Evolutionary conservation across 2,329 filamentous ascomycete genomes (phyloP).

Genomic region (Arthroderma uncinatum): DNA sequence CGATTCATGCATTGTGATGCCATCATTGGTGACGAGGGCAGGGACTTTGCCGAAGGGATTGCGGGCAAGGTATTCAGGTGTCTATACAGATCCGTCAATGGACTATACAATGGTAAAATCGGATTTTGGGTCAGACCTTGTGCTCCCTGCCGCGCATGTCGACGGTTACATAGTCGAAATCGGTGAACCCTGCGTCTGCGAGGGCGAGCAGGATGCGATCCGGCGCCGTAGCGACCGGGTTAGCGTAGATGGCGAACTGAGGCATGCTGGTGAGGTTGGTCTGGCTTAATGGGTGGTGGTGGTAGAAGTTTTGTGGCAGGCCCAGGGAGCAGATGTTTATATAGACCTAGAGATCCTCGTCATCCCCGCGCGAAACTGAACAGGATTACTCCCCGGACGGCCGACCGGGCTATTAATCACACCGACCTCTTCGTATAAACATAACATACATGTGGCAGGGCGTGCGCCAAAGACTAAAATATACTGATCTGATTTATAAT

Average conservation of each 20-base stretch:
- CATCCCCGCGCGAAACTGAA: no score
- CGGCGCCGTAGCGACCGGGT: slow-evolving; percentile 34
- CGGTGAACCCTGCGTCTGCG: slow-evolving; percentile 36
- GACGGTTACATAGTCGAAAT: slow-evolving; percentile 33
- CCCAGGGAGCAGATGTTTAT: neutral
- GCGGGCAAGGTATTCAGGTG: slow-evolving; percentile 18
- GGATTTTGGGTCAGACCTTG: no score
- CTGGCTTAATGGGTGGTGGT: neutral
- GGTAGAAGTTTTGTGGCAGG: no score
- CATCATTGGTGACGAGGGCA: slow-evolving; percentile 29
- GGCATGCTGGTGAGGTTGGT: neutral
- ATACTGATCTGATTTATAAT: neutral
- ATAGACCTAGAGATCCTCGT: no score
- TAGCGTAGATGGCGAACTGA: slow-evolving; percentile 33
- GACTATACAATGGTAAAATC: no score
- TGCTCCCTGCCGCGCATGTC: slow-evolving; percentile 35
- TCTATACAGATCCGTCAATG: slow-evolving; percentile 11
- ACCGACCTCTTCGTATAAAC: no score
- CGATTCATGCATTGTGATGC: slow-evolving; percentile 39
- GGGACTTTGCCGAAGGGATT: slow-evolving; percentile 38
- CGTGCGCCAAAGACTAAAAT: no score
- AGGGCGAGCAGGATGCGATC: slow-evolving; percentile 36
- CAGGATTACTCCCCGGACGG: no score
- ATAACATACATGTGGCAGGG: no score
- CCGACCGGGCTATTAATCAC: no score